These are phyloP conservation scores for Hymenoscyphus repandus DNA, from an alignment of 2,329 filamentous ascomycete genomes.

Conservation along the genomic window DNA sequence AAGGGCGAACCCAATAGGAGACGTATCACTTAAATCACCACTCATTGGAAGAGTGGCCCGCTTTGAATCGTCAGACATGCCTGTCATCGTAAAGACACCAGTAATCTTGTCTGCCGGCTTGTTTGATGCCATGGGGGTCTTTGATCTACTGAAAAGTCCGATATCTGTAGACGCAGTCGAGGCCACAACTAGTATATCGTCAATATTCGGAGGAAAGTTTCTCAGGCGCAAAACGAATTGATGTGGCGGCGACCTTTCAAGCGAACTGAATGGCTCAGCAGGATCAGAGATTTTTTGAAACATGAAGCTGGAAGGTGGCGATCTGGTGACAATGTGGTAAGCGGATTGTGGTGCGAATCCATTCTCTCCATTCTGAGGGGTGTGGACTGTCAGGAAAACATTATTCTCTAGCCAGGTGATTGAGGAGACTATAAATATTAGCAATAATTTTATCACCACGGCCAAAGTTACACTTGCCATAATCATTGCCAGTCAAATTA, in stretches of 20 bases:
- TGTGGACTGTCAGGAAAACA: constrained; percentile 76
- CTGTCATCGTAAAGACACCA: constrained; percentile 68
- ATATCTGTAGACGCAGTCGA: constrained; percentile 78
- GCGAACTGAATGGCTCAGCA: constrained; percentile 60
- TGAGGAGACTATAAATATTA: constrained; percentile 57
- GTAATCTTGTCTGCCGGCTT: constrained; percentile 54
- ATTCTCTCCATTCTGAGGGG: constrained; percentile 53
- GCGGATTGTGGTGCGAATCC: constrained; percentile 52
- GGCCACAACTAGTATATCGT: constrained; percentile 75
- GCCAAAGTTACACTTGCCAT: constrained; percentile 49
- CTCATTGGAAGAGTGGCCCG: constrained; percentile 72
- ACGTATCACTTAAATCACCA: constrained; percentile 63
- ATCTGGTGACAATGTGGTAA: constrained; percentile 75
- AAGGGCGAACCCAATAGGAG: constrained; percentile 70
- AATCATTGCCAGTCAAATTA: constrained; percentile 54
- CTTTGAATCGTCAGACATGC: constrained; percentile 66
- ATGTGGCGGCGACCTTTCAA: constrained; percentile 61
- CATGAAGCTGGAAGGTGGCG: constrained; percentile 51
- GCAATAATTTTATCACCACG: background rate
- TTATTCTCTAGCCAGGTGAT: constrained; percentile 87
- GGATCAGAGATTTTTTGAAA: constrained; percentile 73
- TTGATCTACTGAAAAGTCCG: constrained; percentile 71
- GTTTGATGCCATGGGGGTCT: constrained; percentile 57
- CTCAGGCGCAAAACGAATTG: constrained; percentile 74
- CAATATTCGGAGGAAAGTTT: constrained; percentile 73